Conservation (phyloP, 768 basidiomycete genomes). For the Rhizopogon vinicolor region DNA sequence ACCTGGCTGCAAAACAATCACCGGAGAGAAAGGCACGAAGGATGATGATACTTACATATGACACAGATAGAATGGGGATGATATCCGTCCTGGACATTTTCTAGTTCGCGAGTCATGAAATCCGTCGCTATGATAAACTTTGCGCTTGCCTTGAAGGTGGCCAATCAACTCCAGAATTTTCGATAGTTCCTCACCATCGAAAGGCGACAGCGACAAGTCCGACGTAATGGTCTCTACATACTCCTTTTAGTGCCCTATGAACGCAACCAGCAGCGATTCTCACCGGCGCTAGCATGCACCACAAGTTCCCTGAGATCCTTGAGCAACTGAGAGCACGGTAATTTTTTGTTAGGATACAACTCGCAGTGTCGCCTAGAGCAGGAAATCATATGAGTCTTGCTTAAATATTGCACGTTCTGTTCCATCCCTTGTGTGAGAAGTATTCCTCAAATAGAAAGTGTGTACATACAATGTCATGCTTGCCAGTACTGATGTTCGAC, state of each 20-base stretch:
- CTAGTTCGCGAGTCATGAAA: conserved; percentile 3
- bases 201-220: conserved; percentile 3
- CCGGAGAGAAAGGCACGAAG: background rate
- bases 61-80: conserved; percentile 1
- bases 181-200: conserved; percentile 2
- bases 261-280: conserved; percentile 2
- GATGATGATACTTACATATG: background rate
- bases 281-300: conserved; percentile 13
- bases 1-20: conserved; percentile 25
- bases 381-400: background rate
- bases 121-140: background rate
- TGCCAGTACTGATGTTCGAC: conserved; percentile 21
- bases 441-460: background rate
- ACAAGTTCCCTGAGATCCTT: conserved; percentile 1
- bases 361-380: conserved; percentile 6
- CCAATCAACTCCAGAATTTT: conserved; percentile 7
- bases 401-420: background rate
- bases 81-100: background rate
- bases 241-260: conserved; percentile 6
- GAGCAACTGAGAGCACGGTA: background rate
- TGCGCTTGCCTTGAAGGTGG: conserved; percentile 1
- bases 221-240: background rate
- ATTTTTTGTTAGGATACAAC: background rate
- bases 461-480: background rate
- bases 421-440: background rate